Base-by-base conservation (phyloP, 352 stramenopile genomes). In the Aphanomyces astaci region DNA sequence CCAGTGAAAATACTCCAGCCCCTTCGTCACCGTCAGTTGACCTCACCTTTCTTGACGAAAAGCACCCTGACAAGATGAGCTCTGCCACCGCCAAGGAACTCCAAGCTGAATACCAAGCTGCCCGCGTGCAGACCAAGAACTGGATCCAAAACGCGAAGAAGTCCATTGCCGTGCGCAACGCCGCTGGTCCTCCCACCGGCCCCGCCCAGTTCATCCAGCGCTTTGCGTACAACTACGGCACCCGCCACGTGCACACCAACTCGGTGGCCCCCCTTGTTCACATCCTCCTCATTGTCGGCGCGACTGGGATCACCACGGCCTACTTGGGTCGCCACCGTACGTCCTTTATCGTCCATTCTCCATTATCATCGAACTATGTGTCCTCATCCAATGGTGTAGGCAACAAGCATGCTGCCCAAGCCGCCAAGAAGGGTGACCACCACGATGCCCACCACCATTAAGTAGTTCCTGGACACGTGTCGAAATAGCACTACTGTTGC, bases 161-260 rank as follows among this genome's bases (percentile, higher is more conserved):
- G 28, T 24, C 32, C 40, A n/a, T 65, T n/a, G 25, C 56, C 13
- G 36, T 65, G 31, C 56, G 56, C 56, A 46, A 65, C n/a, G 39
- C 56, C 32, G 36, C 56, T n/a, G 31, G 19, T 27, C 19, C 39
- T 27, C 56, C 56, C 28, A 30, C 56, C 32, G 56, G 56, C 56
- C 40, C 56, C 4, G 56, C 56, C 7, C 19, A 22, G 22, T 65
- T 65, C 56, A 53, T 65, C 40, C 36, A 65, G n/a, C 56, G 56
- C 39, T 65, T 65, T 39, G 56, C 56, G 11, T 48, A 65, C 56
- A 65, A 65, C 56, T 65, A 65, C 56, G 56, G 56, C 28, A 31
- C 31, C 22, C 56, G 56, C 39, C 56, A 65, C 33, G 56, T 65
- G 15, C 56, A 65, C 56, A 65, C 56, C 56, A 65, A 65, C 56